A percentile compares a stretch with the other conserved stretches of the same genome.
Conservation (phyloP, 1,139 yeast species). For the Pneumocystis jirovecii region DNA sequence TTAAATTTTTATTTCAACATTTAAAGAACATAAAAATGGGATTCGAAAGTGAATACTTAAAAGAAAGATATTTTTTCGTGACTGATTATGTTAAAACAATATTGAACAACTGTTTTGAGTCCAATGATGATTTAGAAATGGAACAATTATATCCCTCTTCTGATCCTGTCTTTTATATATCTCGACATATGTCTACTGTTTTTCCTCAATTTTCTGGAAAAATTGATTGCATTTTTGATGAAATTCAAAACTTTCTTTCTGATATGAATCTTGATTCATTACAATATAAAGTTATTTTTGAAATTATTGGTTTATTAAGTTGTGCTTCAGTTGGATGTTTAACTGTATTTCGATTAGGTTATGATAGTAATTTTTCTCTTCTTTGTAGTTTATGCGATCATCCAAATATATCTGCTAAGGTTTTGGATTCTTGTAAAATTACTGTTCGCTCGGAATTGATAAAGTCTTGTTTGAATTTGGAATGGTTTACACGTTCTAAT, state of each 20-base stretch:
- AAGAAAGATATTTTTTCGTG: background rate
- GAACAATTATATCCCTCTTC: background rate
- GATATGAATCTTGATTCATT: background rate
- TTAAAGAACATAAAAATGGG: background rate
- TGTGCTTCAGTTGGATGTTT: background rate
- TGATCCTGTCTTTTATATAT: background rate
- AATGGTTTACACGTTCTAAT: background rate
- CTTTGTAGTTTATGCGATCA: background rate
- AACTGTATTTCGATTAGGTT: background rate
- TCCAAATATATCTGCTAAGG: background rate
- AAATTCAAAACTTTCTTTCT: background rate
- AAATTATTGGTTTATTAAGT: background rate
- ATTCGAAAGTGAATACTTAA: background rate
- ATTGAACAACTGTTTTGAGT: background rate
- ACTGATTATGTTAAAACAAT: background rate
- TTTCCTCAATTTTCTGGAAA: background rate
- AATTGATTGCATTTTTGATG: background rate
- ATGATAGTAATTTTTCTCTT: background rate
- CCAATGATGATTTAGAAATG: background rate
- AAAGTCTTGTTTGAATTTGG: background rate
- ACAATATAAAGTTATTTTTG: background rate
- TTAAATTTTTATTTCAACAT: background rate
- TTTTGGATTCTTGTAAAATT: background rate
- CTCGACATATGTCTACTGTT: background rate
- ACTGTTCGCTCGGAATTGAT: background rate